Evolutionary conservation across 164 flowering plant species (phyloP), one percentile per base, ranked within the genome.

Genomic region (Berberis vulgaris): DNA sequence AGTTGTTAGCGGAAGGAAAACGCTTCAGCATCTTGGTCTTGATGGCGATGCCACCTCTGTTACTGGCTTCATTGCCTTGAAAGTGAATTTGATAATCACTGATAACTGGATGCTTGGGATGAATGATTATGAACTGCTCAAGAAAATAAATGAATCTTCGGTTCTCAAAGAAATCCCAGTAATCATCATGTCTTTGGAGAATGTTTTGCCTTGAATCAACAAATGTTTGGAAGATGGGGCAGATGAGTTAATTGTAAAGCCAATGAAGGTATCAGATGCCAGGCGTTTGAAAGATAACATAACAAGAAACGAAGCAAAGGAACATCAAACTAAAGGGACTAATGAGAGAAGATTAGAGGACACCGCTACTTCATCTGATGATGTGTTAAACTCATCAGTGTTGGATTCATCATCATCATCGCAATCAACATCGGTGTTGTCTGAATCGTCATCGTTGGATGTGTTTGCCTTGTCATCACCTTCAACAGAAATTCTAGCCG

Each of bases 81-180:
- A 90, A 73, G 90, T 93, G 50, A 93, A 90, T 81, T 65, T 93
- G 73, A 82, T 93, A 3, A 85, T 93, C 40, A 93, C 98, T 0
- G 98, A 90, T 61, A 90, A 93, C 71, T 88, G 96, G 59, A 93
- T 93, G 98, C 97, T 97, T 60, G 97, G 89, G 62, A 93, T 93
- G 98, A 90, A 87, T 8, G 98, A 97, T 9, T 88, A 84, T 65
- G 98, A 93, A 41, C 77, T 93, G 68, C 88, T 93, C 52, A 90
- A 90, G 80, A 88, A 83, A 61, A 85, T 93, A 69, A 93, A 93
- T 89, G 84, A 84, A 73, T 91, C 97, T 4, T 75, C 88, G 0
- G 46, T 60, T 5, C 56, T 83, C 64, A 89, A 56, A 74, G 95
- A 89, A 56, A 77, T 92, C 42, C 96, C 98, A 3, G 96, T 89